A percentile compares a stretch with the other conserved stretches of the same genome.
Conservation (phyloP, 2,329 filamentous ascomycete species). For the Alternaria solani region DNA sequence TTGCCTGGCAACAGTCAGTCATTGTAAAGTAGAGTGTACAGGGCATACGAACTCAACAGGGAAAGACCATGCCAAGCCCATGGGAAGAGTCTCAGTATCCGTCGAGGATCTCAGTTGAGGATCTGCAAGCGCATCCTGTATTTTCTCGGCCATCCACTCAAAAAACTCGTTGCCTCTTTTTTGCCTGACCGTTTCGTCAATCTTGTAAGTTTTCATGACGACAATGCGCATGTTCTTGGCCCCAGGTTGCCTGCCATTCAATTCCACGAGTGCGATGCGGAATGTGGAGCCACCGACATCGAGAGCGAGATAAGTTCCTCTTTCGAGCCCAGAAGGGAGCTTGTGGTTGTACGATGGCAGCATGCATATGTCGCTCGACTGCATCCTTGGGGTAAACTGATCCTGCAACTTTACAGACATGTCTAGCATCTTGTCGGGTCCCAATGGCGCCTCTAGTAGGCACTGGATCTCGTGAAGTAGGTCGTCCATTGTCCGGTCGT, state of each 20-base stretch:
- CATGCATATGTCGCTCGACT: constrained; percentile 68
- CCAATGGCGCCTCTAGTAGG: constrained; percentile 56
- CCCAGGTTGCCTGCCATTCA: constrained; percentile 58
- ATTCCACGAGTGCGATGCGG: constrained; percentile 66
- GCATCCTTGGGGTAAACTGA: constrained; percentile 64
- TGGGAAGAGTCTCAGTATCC: constrained; percentile 56
- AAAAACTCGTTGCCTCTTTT: constrained; percentile 67
- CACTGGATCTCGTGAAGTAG: constrained; percentile 55
- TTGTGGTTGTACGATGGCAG: constrained; percentile 70
- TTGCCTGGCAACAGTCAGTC: constrained; percentile 53
- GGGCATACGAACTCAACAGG: constrained; percentile 61
- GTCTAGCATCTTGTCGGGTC: constrained; percentile 51
- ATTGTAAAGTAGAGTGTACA: not conserved
- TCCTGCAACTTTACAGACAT: constrained; percentile 57
- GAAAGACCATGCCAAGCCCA: constrained; percentile 73
- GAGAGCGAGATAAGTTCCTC: constrained; percentile 67
- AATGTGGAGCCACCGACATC: constrained; percentile 74
- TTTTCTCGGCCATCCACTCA: constrained; percentile 71
- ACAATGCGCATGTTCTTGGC: constrained; percentile 62
- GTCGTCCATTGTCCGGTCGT: constrained; percentile 59
- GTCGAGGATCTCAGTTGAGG: constrained; percentile 50
- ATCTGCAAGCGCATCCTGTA: constrained; percentile 61
- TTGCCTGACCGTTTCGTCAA: constrained; percentile 64
- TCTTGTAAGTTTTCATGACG: constrained; percentile 62
- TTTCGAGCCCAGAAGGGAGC: constrained; percentile 66